These are phyloP conservation scores for Geum urbanum DNA, from an alignment of 306 rosid species.

Conservation along the genomic window DNA sequence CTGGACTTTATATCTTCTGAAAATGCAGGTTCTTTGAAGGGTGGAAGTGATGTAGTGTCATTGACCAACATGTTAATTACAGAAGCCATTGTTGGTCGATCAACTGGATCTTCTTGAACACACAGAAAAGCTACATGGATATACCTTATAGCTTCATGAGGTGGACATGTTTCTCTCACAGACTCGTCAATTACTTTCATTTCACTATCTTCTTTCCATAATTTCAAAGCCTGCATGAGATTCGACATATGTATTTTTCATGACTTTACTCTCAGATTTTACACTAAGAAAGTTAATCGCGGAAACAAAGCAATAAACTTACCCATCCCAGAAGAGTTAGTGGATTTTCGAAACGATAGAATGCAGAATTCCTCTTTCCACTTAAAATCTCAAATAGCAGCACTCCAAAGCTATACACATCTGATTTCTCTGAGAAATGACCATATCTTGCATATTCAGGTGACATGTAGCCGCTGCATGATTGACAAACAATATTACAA, in stretches of 20 bases:
- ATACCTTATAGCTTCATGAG: constrained; percentile 6
- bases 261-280: background rate
- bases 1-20: background rate
- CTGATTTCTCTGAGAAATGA: constrained; percentile 11
- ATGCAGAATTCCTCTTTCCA: constrained; percentile 23
- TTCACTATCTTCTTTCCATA: constrained; percentile 20
- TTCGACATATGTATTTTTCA: background rate
- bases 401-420: constrained; percentile 26
- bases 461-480: constrained; percentile 22
- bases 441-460: constrained; percentile 26
- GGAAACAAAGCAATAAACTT: background rate
- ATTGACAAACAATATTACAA: background rate
- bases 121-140: constrained; percentile 19
- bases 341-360: background rate
- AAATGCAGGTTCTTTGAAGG: constrained; percentile 20
- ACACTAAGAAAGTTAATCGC: too few species aligned
- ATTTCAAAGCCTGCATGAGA: background rate
- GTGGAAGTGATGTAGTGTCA: constrained; percentile 7
- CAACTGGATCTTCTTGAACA: constrained; percentile 23
- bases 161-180: constrained; percentile 3
- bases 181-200: constrained; percentile 21
- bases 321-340: constrained; percentile 14
- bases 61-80: constrained; percentile 8
- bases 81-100: constrained; percentile 20
- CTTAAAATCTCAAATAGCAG: constrained; percentile 11